These are phyloP conservation scores for Pleurotus sapidus DNA, from an alignment of 768 basidiomycete genomes.

Conservation along the genomic window DNA sequence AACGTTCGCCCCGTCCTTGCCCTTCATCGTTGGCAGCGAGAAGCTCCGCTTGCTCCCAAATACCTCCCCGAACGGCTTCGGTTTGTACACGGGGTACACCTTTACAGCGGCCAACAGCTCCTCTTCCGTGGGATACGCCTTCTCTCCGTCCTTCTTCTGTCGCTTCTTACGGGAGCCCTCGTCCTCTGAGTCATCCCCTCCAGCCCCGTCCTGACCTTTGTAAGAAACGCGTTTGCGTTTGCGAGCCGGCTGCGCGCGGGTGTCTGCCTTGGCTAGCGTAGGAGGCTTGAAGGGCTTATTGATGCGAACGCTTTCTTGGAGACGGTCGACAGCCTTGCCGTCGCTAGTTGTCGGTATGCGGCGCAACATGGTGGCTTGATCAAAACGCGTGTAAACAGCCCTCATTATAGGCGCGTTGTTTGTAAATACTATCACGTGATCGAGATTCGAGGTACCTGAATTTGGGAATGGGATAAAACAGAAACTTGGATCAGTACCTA, in stretches of 20 bases:
- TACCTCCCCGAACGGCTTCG: conserved; percentile 69
- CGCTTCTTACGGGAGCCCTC: conserved; percentile 51
- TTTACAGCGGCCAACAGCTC: conserved; percentile 60
- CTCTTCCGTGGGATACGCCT: conserved; percentile 57
- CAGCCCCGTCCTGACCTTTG: conserved; percentile 63
- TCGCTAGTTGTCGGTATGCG: conserved; percentile 68
- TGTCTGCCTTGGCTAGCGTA: conserved; percentile 37
- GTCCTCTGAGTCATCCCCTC: conserved; percentile 56
- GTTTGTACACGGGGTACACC: conserved; percentile 77
- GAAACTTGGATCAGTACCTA: neutral
- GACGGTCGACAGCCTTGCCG: conserved; percentile 63
- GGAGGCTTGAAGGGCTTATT: conserved; percentile 84
- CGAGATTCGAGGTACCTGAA: too few species aligned
- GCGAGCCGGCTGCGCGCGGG: conserved; percentile 62
- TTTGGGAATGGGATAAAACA: neutral
- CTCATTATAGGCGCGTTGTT: neutral
- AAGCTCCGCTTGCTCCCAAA: conserved; percentile 51
- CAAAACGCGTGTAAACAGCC: neutral
- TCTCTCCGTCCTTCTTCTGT: conserved; percentile 58
- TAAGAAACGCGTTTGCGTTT: conserved; percentile 91
- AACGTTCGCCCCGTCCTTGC: conserved; percentile 64
- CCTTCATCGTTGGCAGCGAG: conserved; percentile 79
- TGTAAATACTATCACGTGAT: neutral
- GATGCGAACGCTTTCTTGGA: conserved; percentile 69
- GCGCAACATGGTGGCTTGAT: conserved; percentile 54